Evolutionary conservation across 129 eudicot genomes (phyloP).

Genomic region (Tanacetum coccineum): DNA sequence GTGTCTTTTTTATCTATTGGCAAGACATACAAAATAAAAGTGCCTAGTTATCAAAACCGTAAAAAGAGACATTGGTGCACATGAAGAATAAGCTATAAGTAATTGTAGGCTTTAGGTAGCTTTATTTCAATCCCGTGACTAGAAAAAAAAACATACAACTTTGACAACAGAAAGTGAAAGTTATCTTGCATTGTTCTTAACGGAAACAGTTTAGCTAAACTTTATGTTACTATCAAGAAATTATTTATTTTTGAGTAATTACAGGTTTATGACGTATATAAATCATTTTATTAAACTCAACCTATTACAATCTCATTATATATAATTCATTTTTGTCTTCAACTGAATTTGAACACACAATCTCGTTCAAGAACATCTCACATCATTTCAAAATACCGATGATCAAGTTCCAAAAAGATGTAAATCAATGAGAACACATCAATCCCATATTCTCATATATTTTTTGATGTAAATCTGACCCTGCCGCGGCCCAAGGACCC

Average conservation of each 20-base stretch:
- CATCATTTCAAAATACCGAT: too few species aligned
- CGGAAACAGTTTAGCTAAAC: neutral
- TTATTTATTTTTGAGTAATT: conserved; percentile 4
- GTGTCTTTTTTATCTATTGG: neutral
- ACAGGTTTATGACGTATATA: conserved; percentile 11
- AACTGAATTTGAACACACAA: too few species aligned
- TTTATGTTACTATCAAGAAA: neutral
- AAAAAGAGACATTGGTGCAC: conserved; percentile 15
- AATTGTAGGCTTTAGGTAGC: conserved; percentile 15
- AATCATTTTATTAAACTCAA: neutral
- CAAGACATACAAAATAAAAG: neutral
- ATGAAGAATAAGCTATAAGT: conserved; percentile 4
- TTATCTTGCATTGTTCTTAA: neutral
- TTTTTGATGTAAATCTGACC: too few species aligned
- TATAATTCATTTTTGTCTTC: too few species aligned
- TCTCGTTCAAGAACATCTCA: too few species aligned
- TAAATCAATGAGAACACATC: too few species aligned
- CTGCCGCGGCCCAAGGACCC: too few species aligned
- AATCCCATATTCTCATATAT: too few species aligned
- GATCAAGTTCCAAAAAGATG: too few species aligned
- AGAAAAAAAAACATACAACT: neutral
- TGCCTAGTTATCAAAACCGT: conserved; percentile 3
- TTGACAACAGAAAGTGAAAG: neutral
- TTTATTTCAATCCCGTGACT: conserved; percentile 17
- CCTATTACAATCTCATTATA: too few species aligned